phyloP scores from a whole-genome alignment of 441 rosid species.

The Aleurites moluccanus region DNA sequence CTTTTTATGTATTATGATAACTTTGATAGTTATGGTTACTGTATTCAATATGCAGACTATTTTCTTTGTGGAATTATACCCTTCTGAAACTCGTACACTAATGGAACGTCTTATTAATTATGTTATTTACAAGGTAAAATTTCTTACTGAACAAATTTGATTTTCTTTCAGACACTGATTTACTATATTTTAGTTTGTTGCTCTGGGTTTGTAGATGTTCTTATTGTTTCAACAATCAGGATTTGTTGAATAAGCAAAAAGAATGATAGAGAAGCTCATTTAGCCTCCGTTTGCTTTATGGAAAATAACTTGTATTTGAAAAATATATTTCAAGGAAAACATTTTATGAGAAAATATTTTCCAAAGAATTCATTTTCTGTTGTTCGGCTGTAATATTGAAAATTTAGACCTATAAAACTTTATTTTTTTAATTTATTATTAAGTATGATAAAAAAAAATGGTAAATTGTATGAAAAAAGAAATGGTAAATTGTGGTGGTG shows the following conservation, averaged over 20 bases:
- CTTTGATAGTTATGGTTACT: constrained; percentile 15
- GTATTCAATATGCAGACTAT: constrained; percentile 57
- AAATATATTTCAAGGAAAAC: too few species aligned
- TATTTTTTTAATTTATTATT: too few species aligned
- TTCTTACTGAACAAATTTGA: constrained; percentile 21
- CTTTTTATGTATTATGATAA: constrained; percentile 1
- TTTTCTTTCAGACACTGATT: neutral
- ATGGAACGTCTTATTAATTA: constrained; percentile 86
- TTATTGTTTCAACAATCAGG: constrained; percentile 2
- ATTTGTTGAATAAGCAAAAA: constrained; percentile 13
- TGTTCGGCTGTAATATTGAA: too few species aligned
- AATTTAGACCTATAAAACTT: too few species aligned
- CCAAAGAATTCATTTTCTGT: too few species aligned
- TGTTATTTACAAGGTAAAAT: constrained; percentile 88
- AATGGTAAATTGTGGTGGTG: too few species aligned
- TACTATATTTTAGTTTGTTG: neutral
- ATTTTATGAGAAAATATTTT: too few species aligned
- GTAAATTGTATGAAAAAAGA: too few species aligned
- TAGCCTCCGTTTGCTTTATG: too few species aligned
- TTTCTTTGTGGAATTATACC: constrained; percentile 77
- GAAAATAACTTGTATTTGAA: too few species aligned
- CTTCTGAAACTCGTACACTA: constrained; percentile 77
- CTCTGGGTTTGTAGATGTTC: neutral
- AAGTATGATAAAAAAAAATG: too few species aligned
- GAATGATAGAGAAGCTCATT: neutral